Evolutionary conservation across 331 rosid species (phyloP).

Genomic region (Quercus phellos): DNA sequence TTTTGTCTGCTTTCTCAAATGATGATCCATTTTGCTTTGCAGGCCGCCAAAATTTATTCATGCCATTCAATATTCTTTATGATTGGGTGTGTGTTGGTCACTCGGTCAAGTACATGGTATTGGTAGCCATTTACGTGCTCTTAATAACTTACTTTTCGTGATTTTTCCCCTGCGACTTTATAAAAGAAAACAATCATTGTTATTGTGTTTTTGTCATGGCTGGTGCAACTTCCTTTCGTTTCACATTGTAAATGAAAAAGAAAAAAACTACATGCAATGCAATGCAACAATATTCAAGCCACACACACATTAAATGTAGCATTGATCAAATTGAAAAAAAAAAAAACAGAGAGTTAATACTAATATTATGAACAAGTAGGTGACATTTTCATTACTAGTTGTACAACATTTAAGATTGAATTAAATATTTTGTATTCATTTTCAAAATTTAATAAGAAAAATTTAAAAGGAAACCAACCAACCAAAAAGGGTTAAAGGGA

Average conservation of each 20-base stretch:
- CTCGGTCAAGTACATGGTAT: not conserved
- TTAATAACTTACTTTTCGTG: not conserved
- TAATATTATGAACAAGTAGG: no score
- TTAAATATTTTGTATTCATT: no score
- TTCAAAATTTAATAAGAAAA: no score
- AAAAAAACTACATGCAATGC: no score
- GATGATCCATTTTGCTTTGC: not conserved
- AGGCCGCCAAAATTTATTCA: not conserved
- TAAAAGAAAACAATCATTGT: not conserved
- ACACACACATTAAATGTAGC: no score
- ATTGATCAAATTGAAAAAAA: no score
- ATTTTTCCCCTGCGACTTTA: not conserved
- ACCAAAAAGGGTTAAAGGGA: not conserved
- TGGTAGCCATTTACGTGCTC: not conserved
- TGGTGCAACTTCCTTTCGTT: not conserved
- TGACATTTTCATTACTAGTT: no score
- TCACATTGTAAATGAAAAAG: no score
- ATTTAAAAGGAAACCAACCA: not conserved
- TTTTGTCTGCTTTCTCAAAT: not conserved
- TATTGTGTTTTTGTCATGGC: not conserved
- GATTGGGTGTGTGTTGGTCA: not conserved
- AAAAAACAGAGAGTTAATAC: no score
- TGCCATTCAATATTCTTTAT: not conserved
- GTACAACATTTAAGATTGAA: no score
- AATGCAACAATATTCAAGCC: no score